phyloP scores from a whole-genome alignment of 1,284 basidiomycete genomes.

The Cryptococcus sp. region DNA sequence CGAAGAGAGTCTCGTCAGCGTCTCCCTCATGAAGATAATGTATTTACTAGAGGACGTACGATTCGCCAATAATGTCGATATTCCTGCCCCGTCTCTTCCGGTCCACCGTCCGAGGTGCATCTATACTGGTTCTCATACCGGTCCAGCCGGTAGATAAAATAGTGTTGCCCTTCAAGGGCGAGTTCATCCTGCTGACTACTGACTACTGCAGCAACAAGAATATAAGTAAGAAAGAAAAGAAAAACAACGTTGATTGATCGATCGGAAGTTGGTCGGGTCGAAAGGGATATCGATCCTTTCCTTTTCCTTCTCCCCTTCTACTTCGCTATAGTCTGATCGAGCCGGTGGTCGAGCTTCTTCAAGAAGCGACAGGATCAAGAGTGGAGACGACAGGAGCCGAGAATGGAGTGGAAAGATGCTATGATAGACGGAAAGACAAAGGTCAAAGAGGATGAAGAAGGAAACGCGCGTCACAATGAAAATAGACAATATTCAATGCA shows the following conservation, averaged over 20 bases:
- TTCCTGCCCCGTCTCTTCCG: slow-evolving; percentile 37
- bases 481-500: not conserved
- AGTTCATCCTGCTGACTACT: slow-evolving; percentile 15
- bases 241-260: not conserved
- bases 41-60: slow-evolving; percentile 5
- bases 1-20: slow-evolving; percentile 1
- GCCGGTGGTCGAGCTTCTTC: not conserved
- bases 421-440: not conserved
- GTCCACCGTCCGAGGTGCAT: slow-evolving; percentile 34
- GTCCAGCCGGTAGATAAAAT: slow-evolving; percentile 32
- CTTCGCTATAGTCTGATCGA: not conserved
- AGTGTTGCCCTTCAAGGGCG: slow-evolving; percentile 18
- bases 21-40: not conserved
- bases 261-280: not conserved
- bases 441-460: not conserved
- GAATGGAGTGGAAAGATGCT: not conserved
- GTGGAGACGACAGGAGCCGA: not conserved
- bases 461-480: not conserved
- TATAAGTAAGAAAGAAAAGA: not conserved
- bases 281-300: not conserved
- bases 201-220: not conserved
- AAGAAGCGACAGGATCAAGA: slow-evolving; percentile 2
- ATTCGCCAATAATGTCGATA: slow-evolving; percentile 34
- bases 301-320: not conserved
- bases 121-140: slow-evolving; percentile 18